Percentiles rank a stretch among this genome's conserved stretches.
phyloP scores from a whole-genome alignment of 371 early-diverging fungal species.

The Mucor sp. region DNA sequence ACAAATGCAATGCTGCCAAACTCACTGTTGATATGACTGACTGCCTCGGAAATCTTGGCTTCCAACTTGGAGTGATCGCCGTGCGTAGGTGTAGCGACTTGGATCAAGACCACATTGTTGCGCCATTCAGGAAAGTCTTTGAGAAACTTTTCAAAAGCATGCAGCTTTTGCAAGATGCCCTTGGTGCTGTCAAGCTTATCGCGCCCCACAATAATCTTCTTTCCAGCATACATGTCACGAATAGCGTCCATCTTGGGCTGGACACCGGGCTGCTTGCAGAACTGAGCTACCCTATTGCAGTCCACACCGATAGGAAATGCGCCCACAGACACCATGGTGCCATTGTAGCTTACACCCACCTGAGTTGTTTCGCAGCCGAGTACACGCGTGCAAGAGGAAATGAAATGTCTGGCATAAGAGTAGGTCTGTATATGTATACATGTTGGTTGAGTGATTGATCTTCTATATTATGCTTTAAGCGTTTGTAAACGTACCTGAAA shows the following conservation, averaged over 20 bases:
- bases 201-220: constrained; percentile 96
- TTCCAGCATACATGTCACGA: constrained; percentile 84
- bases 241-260: constrained; percentile 76
- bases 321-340: constrained; percentile 76
- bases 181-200: constrained; percentile 99
- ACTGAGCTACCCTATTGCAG: constrained; percentile 53
- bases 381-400: constrained; percentile 88
- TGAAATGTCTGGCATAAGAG: constrained; percentile 96
- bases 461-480: not conserved
- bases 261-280: constrained; percentile 55
- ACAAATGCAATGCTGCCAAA: constrained; percentile 96
- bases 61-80: constrained; percentile 73
- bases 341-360: constrained; percentile 79
- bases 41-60: constrained; percentile 84
- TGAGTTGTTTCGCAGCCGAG: constrained; percentile 89
- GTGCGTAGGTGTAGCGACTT: constrained; percentile 67
- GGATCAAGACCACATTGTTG: constrained; percentile 88
- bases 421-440: constrained; percentile 63
- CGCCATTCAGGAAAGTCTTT: constrained; percentile 89
- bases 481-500: constrained; percentile 61
- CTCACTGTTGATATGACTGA: constrained; percentile 91
- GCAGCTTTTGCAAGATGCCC: constrained; percentile 96
- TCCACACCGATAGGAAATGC: constrained; percentile 99
- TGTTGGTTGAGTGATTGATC: not conserved
- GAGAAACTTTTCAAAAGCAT: constrained; percentile 94